phyloP scores from a whole-genome alignment of 139 green algal species.

The Diplosphaera chodatii region DNA sequence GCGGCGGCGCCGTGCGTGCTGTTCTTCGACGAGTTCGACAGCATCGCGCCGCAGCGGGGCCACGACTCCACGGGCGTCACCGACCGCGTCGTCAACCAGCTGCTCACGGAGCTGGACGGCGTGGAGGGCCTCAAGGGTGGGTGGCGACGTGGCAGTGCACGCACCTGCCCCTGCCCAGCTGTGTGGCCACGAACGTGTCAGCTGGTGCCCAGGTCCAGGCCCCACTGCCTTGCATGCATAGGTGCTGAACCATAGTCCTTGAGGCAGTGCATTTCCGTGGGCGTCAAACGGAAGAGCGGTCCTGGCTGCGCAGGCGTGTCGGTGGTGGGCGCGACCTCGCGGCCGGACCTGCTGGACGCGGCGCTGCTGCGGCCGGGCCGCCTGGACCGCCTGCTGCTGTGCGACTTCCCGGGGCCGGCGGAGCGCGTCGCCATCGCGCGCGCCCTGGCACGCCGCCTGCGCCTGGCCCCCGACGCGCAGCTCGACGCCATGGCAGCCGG shows the following conservation, averaged over 20 bases:
- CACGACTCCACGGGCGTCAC: constrained; percentile 92
- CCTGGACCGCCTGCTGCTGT: constrained; percentile 65
- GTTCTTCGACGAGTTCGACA: constrained; percentile 99
- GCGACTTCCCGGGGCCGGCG: constrained; percentile 38
- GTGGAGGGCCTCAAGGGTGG: constrained; percentile 78
- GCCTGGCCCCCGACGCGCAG: constrained; percentile 37
- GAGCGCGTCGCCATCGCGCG: constrained; percentile 40
- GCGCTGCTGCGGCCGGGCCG: constrained; percentile 86
- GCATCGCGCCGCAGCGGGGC: constrained; percentile 86
- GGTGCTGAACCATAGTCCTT: no score
- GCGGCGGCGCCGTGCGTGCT: constrained; percentile 89
- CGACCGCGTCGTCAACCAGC: constrained; percentile 93
- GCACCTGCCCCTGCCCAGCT: no score
- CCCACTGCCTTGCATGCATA: no score
- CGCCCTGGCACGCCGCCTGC: constrained; percentile 41
- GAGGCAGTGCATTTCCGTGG: no score
- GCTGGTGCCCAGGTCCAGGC: no score
- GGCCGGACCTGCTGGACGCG: constrained; percentile 86
- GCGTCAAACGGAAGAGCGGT: no score
- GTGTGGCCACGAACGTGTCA: no score
- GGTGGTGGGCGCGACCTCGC: constrained; percentile 87
- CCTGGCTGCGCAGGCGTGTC: constrained; percentile 76
- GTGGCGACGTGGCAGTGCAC: no score
- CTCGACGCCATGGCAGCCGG: constrained; percentile 31
- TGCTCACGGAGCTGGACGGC: constrained; percentile 97